Percentiles rank a stretch among this genome's conserved stretches.
These are phyloP conservation scores for Dryas alaskensis DNA, from an alignment of 306 rosid genomes.

Conservation along the genomic window DNA sequence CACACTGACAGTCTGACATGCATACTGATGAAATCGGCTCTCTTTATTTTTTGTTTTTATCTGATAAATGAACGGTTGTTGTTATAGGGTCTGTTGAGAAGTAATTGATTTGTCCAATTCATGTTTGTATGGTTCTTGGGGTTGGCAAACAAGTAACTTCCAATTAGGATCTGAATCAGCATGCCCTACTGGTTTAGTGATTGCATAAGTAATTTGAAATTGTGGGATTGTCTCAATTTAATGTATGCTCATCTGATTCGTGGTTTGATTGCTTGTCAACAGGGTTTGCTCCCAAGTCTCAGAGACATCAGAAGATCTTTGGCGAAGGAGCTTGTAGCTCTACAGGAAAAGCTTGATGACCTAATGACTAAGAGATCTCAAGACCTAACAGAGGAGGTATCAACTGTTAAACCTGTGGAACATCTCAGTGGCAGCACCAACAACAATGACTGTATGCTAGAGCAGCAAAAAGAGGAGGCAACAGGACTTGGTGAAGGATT, in stretches of 20 bases:
- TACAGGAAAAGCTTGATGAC: slow-evolving; percentile 75
- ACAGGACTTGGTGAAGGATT: slow-evolving; percentile 2
- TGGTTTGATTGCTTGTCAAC: neutral
- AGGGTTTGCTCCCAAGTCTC: slow-evolving; percentile 65
- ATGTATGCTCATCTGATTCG: neutral
- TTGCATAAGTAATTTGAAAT: neutral
- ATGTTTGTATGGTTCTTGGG: neutral
- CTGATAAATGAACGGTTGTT: neutral
- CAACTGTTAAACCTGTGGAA: slow-evolving; percentile 17
- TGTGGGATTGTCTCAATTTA: neutral
- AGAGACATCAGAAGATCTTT: slow-evolving; percentile 78
- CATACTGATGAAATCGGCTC: neutral
- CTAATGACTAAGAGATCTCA: slow-evolving; percentile 20
- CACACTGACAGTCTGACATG: neutral
- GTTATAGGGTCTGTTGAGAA: neutral
- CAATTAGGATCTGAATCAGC: neutral
- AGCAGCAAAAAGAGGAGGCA: slow-evolving; percentile 23
- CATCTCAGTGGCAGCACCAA: neutral
- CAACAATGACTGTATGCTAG: slow-evolving; percentile 4
- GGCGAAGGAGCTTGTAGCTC: slow-evolving; percentile 67
- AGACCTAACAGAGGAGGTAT: slow-evolving; percentile 15
- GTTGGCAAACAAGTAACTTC: neutral
- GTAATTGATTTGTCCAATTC: neutral
- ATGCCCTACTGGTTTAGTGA: neutral
- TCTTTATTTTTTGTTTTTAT: no score